Evolutionary conservation across 176 grass and related monocot genomes (phyloP), one percentile per base, ranked within the genome.

Genomic region (Saccharum officinarum): DNA sequence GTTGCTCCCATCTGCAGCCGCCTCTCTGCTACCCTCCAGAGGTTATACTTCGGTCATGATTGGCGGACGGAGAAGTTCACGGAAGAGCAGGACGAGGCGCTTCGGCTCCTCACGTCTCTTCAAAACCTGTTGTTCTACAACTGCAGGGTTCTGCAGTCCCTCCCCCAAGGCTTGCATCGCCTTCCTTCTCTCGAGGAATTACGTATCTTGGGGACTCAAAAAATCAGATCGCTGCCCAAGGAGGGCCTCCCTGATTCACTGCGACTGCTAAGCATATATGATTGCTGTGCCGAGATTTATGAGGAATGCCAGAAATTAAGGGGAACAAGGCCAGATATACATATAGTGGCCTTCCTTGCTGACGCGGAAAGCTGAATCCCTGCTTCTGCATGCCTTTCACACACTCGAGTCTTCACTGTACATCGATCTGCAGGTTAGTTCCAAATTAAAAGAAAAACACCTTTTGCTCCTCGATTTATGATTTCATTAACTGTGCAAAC

Each of bases 241-340:
- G 52, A 22, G 18, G 52, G 52, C 52, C 18, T 55, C 52, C 52
- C 44, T 2, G 52, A 55, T 1, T 55, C 52, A 22, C 18, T 55
- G 52, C 18, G 0, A 55, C 0, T 22, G 52, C 52, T 55, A 3
- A 0, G 0, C 5, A 55, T 55, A 55, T 0, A 0, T 8, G 0
- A 22, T 20, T 18, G 50, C 1, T 1, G 52, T 55, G 0, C 52
- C 7, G 18, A 8, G 52, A 55, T 55, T 55, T 22, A 22, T 22
- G 52, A 55, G 18, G 52, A 55, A 55, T 55, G 52, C 52, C 52
- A 55, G 52, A 22, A 55, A 55, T 55, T 55, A 22, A 22, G 18
- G 52, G 18, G 2, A 55, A 22, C 17, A 1, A 20, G 52, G 18
- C 52, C 52, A 22, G 52, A 55, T 55, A 55, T 55, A 55, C 28